These are phyloP conservation scores for Gleditsia sinensis DNA, from an alignment of 306 rosid species.

Conservation along the genomic window DNA sequence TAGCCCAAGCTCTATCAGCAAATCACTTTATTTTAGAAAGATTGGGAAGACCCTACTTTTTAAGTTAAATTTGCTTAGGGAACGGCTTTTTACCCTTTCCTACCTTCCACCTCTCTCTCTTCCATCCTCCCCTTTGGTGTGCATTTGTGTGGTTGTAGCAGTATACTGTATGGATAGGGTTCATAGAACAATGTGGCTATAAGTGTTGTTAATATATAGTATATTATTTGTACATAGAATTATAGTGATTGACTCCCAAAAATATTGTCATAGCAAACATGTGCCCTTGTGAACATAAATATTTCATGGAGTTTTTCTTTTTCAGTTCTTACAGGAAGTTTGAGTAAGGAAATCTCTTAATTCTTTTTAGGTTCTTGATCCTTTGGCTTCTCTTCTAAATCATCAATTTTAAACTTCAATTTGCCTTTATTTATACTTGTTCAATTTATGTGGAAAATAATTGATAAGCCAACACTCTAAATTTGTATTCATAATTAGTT, in stretches of 20 bases:
- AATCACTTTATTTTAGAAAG: not conserved
- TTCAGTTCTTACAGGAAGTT: not conserved
- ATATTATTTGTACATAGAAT: conserved; percentile 18
- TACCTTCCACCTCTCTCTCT: not conserved
- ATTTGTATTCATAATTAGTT: not conserved
- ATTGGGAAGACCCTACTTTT: not conserved
- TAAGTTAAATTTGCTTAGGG: not conserved
- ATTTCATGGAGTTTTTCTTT: not conserved
- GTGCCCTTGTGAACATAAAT: not conserved
- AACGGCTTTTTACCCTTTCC: not conserved
- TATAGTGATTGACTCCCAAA: not conserved
- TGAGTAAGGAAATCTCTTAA: not conserved
- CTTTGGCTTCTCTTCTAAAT: not conserved
- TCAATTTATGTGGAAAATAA: too few species aligned
- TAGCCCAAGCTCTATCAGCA: too few species aligned
- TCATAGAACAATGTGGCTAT: conserved; percentile 8
- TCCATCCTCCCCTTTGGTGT: not conserved
- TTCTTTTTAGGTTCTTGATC: not conserved
- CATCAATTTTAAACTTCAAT: not conserved
- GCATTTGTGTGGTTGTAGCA: conserved; percentile 9
- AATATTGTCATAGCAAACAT: not conserved
- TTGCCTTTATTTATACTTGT: too few species aligned
- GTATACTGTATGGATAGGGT: not conserved
- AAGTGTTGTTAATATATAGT: not conserved
- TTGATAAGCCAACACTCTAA: too few species aligned